Evolutionary conservation across 2,329 filamentous ascomycete species (phyloP), one percentile per base, ranked within the genome.

Genomic region (Trichophyton mentagrophytes): DNA sequence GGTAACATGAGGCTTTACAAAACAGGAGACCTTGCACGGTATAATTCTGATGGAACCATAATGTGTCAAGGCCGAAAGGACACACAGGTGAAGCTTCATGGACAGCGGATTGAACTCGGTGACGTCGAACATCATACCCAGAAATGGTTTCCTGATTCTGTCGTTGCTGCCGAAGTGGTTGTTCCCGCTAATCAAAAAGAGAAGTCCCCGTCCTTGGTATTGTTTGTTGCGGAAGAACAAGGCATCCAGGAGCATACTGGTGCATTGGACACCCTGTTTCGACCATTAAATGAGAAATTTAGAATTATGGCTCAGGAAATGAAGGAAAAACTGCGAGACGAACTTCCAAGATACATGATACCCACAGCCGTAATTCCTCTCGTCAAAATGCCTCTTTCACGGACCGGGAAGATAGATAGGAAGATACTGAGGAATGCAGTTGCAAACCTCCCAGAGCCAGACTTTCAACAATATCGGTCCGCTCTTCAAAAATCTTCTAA

Each of bases 341-440:
- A 57, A 17, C 44, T 63, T 8, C 62, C 60, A 11, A 27, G 36
- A 17, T 51, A 63, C 51, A 61, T 63, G 62, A 38, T 63, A 8
- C 62, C 62, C 8, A 44, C 67, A 0, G 68, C 71, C 3, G 76
- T 73, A 47, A 68, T 78, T 15, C 69, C 73, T 0, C 42, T 57
- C 13, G 25, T 33, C 25, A 59, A 20, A 8, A 60, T 63, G 57
- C 62, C 62, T 4, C 40, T 63, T 11, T 60, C 62, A 9, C 36
- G 27, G 6, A 61, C 62, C 9, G 60, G 46, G 7, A 64, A 64
- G 25, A 44, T 64, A 5, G 61, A 63, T 22, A 25, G 68, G 4
- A 71, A 71, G 61, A 57, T 65, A 20, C 62, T 70, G 27, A 63
- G 67, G 1, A 61, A 62, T 1, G 66, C 69, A 11, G 69, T 66